Conservation (phyloP, 306 rosid species). For the Clitoria ternatea region DNA sequence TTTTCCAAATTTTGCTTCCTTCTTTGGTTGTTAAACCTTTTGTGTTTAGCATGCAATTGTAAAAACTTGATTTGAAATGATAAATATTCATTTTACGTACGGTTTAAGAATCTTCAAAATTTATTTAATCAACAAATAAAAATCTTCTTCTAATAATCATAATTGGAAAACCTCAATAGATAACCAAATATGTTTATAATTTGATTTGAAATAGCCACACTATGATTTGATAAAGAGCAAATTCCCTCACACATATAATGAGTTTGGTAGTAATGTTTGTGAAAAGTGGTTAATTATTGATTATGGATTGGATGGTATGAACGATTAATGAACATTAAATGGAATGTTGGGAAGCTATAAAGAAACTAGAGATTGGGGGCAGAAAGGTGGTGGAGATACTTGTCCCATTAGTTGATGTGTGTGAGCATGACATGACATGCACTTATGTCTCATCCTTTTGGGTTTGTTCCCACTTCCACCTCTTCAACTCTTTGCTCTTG, state of each 20-base stretch:
- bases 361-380: not conserved
- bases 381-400: not conserved
- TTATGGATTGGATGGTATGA: not conserved
- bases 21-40: no score
- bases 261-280: not conserved
- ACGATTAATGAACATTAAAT: not conserved
- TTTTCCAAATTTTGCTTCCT: no score
- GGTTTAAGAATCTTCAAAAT: no score
- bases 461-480: not conserved
- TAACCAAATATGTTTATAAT: no score
- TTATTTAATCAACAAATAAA: no score
- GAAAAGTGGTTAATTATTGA: not conserved
- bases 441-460: conserved; percentile 10
- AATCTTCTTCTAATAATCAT: no score
- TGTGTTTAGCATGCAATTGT: no score
- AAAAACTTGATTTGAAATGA: no score
- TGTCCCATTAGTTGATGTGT: conserved; percentile 20
- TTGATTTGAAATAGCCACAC: not conserved
- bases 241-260: not conserved
- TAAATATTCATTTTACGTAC: no score
- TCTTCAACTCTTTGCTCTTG: not conserved
- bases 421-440: conserved; percentile 15
- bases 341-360: conserved; percentile 9
- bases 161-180: no score
- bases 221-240: not conserved